Conservation (phyloP, 148 eudicot species). For the Camellia lanceoleosa region DNA sequence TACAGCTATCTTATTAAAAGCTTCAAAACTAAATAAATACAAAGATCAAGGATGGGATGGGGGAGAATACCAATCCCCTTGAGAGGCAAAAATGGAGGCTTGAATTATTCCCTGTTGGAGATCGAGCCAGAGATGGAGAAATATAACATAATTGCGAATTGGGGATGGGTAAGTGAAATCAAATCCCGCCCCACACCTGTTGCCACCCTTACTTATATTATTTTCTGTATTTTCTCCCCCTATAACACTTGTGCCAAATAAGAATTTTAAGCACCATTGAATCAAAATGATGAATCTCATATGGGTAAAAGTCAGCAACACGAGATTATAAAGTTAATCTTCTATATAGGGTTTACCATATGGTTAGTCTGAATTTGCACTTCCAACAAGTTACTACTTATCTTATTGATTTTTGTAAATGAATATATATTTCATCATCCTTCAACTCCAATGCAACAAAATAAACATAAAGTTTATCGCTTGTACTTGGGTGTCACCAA, state of each 20-base stretch:
- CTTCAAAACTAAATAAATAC: too few species aligned
- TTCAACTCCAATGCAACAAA: neutral
- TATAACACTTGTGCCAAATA: neutral
- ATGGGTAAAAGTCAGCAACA: neutral
- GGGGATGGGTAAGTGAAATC: too few species aligned
- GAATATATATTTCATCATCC: neutral
- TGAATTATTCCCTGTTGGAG: too few species aligned
- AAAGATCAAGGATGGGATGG: too few species aligned
- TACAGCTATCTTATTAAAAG: too few species aligned
- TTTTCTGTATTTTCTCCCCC: neutral
- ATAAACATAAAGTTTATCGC: neutral
- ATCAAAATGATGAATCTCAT: neutral
- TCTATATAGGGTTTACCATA: neutral
- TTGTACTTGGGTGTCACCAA: neutral
- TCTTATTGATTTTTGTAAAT: too few species aligned
- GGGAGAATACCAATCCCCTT: too few species aligned
- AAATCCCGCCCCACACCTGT: too few species aligned
- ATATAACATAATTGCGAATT: too few species aligned
- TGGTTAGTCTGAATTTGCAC: neutral
- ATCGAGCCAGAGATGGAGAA: too few species aligned
- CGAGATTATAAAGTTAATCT: neutral
- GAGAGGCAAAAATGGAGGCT: too few species aligned
- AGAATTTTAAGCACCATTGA: neutral
- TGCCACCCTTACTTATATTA: too few species aligned
- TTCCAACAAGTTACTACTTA: neutral